Percentiles rank a stretch among this genome's conserved stretches.
These are phyloP conservation scores for Colletotrichum liaoningense DNA, from an alignment of 2,329 filamentous ascomycete genomes.

Conservation along the genomic window DNA sequence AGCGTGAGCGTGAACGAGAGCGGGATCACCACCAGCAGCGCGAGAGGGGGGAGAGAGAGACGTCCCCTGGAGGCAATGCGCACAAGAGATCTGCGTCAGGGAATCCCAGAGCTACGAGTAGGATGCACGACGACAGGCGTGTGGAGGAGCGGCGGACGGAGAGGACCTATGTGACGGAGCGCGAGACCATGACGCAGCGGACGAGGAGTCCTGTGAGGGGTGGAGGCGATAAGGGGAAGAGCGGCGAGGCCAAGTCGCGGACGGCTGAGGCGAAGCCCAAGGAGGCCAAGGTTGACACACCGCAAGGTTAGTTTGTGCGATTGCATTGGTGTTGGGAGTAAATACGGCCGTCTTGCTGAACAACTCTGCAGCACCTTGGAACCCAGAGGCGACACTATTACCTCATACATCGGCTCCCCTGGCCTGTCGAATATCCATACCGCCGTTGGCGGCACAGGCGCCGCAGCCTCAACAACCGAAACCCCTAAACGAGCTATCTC, in stretches of 20 bases:
- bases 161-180: conserved; percentile 66
- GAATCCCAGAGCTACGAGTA: conserved; percentile 63
- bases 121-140: conserved; percentile 54
- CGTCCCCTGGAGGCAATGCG: conserved; percentile 49
- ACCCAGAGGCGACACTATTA: conserved; percentile 80
- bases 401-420: conserved; percentile 77
- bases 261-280: conserved; percentile 57
- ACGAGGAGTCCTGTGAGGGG: conserved; percentile 70
- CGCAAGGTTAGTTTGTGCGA: conserved; percentile 54
- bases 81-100: conserved; percentile 71
- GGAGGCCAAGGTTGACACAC: conserved; percentile 58
- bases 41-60: conserved; percentile 51
- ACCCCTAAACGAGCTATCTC: conserved; percentile 75
- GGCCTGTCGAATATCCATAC: conserved; percentile 70
- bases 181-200: conserved; percentile 71
- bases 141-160: conserved; percentile 69
- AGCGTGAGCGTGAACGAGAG: conserved; percentile 46
- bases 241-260: conserved; percentile 53
- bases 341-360: conserved; percentile 1
- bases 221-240: conserved; percentile 49
- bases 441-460: conserved; percentile 79
- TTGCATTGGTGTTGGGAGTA: conserved; percentile 4
- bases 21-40: conserved; percentile 38
- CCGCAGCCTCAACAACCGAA: conserved; percentile 76
- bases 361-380: conserved; percentile 70